Base-by-base conservation (phyloP, 2,329 filamentous ascomycete genomes). In the Diaporthe ilicicola region DNA sequence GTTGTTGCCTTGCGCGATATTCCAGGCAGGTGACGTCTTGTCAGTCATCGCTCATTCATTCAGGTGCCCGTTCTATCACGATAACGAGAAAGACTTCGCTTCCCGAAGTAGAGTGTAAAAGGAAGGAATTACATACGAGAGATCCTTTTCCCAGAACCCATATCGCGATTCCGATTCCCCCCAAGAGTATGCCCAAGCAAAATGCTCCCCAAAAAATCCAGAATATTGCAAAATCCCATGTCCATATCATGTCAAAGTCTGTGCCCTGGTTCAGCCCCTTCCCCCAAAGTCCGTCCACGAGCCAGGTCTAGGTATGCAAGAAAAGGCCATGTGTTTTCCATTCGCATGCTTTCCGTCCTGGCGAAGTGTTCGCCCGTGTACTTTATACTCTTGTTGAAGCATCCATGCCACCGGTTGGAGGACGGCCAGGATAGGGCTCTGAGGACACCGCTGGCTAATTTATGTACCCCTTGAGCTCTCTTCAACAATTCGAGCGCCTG, bases 221-320 rank as follows among this genome's bases (percentile, higher is more conserved):
- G 22, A 68, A 12, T 39, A 50, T 39, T 15, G 27, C 53, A 34
- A 42, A 7, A 8, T 39, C 22, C 44, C 39, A 32, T 37, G 66
- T 42, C 48, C 39, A 19, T 59, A n/a, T 24, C 59, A n/a, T n/a
- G n/a, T n/a, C n/a, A n/a, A 37, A 50, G 42, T 29, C 46, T 39
- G 39, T 62, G 42, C 59, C 59, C 17, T 48, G 42, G 37, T 24
- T 29, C 44, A 27, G 29, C n/a, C 24, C 65, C 15, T 37, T 19
- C 3, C 32, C 10, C 17, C 62, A 32, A 39, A 27, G 32, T 46
- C 32, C 51, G 51, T 59, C 66, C 53, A 24, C 55, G 53, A 50
- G 66, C 42, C 66, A 42, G 32, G 54, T 42, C 66, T 56, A 59
- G 65, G 66, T 50, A 51, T 68, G 65, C 66, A 68, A 50, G 27